Evolutionary conservation across 257 asterid genomes (phyloP), one percentile per base, ranked within the genome.

Genomic region (Lycium barbarum): DNA sequence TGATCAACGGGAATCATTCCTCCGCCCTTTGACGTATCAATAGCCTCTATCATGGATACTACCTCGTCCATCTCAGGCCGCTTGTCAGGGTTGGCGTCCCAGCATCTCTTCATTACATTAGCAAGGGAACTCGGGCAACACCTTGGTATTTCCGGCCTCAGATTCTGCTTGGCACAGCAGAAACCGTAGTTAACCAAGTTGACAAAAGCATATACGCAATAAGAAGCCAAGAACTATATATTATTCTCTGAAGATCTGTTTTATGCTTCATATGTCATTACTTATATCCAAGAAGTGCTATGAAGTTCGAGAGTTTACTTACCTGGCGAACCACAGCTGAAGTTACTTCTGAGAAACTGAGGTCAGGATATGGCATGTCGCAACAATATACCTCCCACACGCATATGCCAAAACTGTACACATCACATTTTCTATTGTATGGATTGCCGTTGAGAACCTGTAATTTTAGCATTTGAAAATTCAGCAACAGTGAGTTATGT

Each of bases 11-110:
- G 98, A 86, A 95, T 95, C 98, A 95, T 95, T 76, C 98, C 98
- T 22, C 98, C 97, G 14, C 98, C 98, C 87, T 92, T 93, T 2
- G 97, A 85, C 3, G 97, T 93, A 84, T 95, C 98, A 49, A 93
- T 93, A 0, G 92, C 98, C 89, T 93, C 98, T 14, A 95, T 33
- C 95, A 94, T 81, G 14, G 92, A 53, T 15, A 93, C 98, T 6
- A 92, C 98, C 90, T 94, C 98, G n/a, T 94, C 97, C 98, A 94
- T 94, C 84, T 92, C 98, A 0, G 97, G 97, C 86, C 97, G 91
- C 89, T 90, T 93, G 86, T 95, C 98, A 0, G 97, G 97, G 86
- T 90, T 93, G 0, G 98, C 97, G 8, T 95, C 98, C 97, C 98
- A 95, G 87, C 98, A 95, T 54, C 94, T 84, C 57, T 88, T 95